phyloP scores from a whole-genome alignment of 177 flowering plant species.

The Vitis hybrid region DNA sequence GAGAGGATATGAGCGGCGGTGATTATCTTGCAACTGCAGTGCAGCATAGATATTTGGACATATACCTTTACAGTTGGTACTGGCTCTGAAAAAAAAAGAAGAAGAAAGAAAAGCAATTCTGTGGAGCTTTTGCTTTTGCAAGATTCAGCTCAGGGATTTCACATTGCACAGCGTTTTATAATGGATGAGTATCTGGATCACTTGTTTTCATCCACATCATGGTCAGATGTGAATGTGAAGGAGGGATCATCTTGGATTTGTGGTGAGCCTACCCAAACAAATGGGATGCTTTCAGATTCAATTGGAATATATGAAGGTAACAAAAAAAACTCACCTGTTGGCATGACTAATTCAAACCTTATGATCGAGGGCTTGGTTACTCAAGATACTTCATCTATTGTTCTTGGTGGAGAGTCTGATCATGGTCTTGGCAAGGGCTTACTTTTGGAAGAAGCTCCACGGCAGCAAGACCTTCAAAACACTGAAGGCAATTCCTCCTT shows the following conservation, averaged over 20 bases:
- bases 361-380: constrained; percentile 6
- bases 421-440: constrained; percentile 3
- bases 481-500: background rate
- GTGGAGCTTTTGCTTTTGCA: too few relatives aligned
- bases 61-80: too few relatives aligned
- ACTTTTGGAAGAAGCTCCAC: constrained; percentile 5
- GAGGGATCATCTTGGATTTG: constrained; percentile 13
- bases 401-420: constrained; percentile 12
- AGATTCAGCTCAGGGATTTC: too few relatives aligned
- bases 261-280: constrained; percentile 7
- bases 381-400: constrained; percentile 13
- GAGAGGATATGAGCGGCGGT: too few relatives aligned
- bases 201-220: constrained; percentile 12
- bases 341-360: constrained; percentile 8
- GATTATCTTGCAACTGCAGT: too few relatives aligned
- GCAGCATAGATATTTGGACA: too few relatives aligned
- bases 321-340: constrained; percentile 3
- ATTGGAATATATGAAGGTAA: constrained; percentile 5
- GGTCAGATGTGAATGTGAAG: constrained; percentile 14
- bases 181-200: constrained; percentile 26
- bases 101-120: too few relatives aligned
- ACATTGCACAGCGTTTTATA: background rate
- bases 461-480: background rate
- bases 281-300: constrained; percentile 10
- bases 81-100: too few relatives aligned